Evolutionary conservation across 2,329 filamentous ascomycete genomes (phyloP), one percentile per base, ranked within the genome.

Genomic region (Nigrospora sphaerica): DNA sequence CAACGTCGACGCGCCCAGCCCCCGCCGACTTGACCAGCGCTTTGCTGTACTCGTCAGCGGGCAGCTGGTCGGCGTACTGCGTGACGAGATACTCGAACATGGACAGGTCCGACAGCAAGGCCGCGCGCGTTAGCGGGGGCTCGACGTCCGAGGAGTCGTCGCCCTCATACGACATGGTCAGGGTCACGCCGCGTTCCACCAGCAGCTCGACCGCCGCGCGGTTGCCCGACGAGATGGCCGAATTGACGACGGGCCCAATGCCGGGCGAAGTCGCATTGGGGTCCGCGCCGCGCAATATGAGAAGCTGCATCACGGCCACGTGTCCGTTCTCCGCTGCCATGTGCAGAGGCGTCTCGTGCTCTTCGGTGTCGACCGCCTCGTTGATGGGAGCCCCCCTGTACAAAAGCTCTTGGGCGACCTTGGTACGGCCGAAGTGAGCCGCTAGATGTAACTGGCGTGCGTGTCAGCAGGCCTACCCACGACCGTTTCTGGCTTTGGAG

Each of bases 31-130:
- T 62, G 18, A 69, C 52, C 3, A 71, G 54, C 1, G 68, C 68
- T 31, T 61, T 67, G 39, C 62, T 63, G 35, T 64, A 71, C 44
- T 71, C 68, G 32, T 63, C 54, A 3, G 60, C 46, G 2, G 67
- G 65, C 0, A 71, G 49, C 42, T 64, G 66, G 11, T 66, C 61
- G 0, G 63, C 58, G 44, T 69, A 71, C n/a, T 63, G 58, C 11
- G 65, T 52, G 13, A 70, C 58, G 1, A 71, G 54, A 39, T 68
- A 70, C 11, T 69, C 62, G 35, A 71, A 67, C 60, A 71, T 70
- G 3, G 65, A 58, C 5, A 63, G 44, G 35, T 71, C 66, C 0
- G 66, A 63, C 11, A 68, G 51, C 12, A 61, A 51, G 2, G 67
- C 68, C 10, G 68, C 66, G 3, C 68, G 46, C 6, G 66, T 64